Evolutionary conservation across 352 stramenopile genomes (phyloP), one percentile per base, ranked within the genome.

Genomic region (Globisporangium spiculum): DNA sequence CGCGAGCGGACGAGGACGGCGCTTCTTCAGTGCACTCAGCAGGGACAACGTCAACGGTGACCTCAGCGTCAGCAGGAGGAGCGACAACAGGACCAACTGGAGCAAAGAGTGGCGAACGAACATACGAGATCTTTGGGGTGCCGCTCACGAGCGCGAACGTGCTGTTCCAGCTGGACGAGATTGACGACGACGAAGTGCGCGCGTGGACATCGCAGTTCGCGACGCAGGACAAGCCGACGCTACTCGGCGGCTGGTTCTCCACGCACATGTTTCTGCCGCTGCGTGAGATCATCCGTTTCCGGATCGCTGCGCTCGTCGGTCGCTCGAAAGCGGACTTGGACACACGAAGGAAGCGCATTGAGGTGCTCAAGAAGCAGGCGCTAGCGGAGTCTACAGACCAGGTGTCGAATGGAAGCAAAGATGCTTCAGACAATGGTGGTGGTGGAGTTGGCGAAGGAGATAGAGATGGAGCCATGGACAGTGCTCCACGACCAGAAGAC

Each of bases 191-290:
- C 1, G 84, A 92, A 56, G 80, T 92, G 41, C 60, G 58, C 2
- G 75, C 71, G 48, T 92, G 84, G 84, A 81, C 69, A 14, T 67
- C 75, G 57, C 73, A 81, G 44, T 92, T 92, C 30, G 22, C 72
- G 22, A 72, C 75, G 57, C 80, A 78, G 46, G 61, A 75, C 24
- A 70, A 68, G 38, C 83, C 86, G 22, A 83, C 83, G 34, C 69
- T 94, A 16, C 75, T 92, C 3, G 81, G 83, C 30, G 86, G 86
- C 3, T 94, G 86, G 86, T 94, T 86, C 73, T 81, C 86, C 22
- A 85, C 83, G 36, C 83, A 91, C 58, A 90, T 94, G 84, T 94
- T 94, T 52, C 46, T 90, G 59, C 79, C 81, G 8, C 67, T 94
- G 52, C 86, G 86, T 14, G 86, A 94, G 66, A 91, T 93, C 44